A percentile compares a stretch with the other conserved stretches of the same genome.
phyloP scores from a whole-genome alignment of 805 yeast species.

The Metschnikowia henanensis region DNA sequence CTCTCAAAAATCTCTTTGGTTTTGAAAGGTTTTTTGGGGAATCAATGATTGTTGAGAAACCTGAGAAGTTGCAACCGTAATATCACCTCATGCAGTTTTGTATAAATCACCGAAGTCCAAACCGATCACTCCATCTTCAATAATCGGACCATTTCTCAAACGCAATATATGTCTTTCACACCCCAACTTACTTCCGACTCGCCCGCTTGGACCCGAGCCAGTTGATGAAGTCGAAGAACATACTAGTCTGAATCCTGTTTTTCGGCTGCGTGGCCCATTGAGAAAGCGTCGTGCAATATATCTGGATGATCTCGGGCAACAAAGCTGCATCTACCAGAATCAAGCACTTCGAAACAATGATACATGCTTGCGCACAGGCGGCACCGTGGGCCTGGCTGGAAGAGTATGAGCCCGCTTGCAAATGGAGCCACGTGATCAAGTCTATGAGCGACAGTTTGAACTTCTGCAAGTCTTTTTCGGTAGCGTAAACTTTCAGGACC shows the following conservation, averaged over 20 bases:
- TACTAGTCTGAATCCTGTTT: constrained; percentile 49
- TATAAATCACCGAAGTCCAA: no score
- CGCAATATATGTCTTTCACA: no score
- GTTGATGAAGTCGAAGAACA: constrained; percentile 78
- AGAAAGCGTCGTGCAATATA: constrained; percentile 57
- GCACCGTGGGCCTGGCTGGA: constrained; percentile 48
- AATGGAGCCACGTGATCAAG: constrained; percentile 44
- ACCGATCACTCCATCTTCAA: no score
- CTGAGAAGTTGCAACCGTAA: no score
- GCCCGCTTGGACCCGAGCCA: constrained; percentile 49
- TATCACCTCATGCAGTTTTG: no score
- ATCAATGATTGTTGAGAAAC: no score
- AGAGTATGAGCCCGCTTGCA: constrained; percentile 40
- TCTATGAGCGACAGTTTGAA: constrained; percentile 25
- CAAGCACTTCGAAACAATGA: constrained; percentile 62
- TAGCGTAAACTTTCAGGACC: constrained; percentile 16
- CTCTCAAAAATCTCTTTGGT: no score
- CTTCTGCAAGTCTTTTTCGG: constrained; percentile 16
- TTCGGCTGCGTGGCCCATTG: constrained; percentile 55
- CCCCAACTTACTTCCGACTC: no score
- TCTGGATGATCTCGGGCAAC: constrained; percentile 48
- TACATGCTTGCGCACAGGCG: constrained; percentile 66
- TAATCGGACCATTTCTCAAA: no score
- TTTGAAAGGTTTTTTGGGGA: no score
- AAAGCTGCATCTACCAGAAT: constrained; percentile 31